phyloP scores from a whole-genome alignment of 1,284 basidiomycete genomes.

The Microbotryum lychnidis-dioicae region DNA sequence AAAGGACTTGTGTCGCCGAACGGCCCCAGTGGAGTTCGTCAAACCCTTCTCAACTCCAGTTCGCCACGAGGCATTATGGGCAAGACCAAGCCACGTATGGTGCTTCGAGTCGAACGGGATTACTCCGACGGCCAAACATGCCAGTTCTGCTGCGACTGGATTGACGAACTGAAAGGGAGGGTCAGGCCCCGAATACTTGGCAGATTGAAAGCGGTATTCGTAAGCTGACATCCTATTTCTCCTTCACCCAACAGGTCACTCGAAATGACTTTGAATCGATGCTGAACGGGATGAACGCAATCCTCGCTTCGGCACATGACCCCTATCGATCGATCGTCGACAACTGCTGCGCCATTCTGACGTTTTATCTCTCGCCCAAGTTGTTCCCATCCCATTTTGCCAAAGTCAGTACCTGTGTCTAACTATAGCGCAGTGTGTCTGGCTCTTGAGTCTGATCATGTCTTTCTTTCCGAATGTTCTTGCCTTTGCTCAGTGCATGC shows the following conservation, averaged over 20 bases:
- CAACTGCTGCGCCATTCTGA: constrained; percentile 55
- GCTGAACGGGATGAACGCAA: constrained; percentile 41
- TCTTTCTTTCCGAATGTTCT: neutral
- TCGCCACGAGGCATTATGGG: constrained; percentile 27
- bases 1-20: too few relatives aligned
- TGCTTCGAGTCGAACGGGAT: constrained; percentile 44
- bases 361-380: constrained; percentile 61
- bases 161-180: constrained; percentile 44
- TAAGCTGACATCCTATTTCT: neutral
- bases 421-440: too few relatives aligned
- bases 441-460: neutral
- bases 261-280: constrained; percentile 40
- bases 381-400: constrained; percentile 35
- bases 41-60: too few relatives aligned
- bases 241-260: constrained; percentile 35
- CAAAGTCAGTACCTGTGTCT: too few relatives aligned
- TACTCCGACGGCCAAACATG: constrained; percentile 41
- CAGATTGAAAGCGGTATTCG: neutral
- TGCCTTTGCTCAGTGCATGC: constrained; percentile 58
- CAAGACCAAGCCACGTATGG: constrained; percentile 19
- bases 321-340: constrained; percentile 41
- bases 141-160: constrained; percentile 44
- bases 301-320: constrained; percentile 42
- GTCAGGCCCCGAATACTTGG: constrained; percentile 30
- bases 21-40: too few relatives aligned